Percentiles rank a stretch among this genome's conserved stretches.
These are phyloP conservation scores for Brassica napus DNA, from an alignment of 345 rosid genomes.

Conservation along the genomic window Da-Ae NC_063450.1:26795001-26795500, in stretches of 20 bases:
- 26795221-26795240: constrained; percentile 15
- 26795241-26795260: constrained; percentile 20
- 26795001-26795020: neutral
- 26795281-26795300: neutral
- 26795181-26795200: constrained; percentile 24
- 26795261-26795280: constrained; percentile 5
- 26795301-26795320: neutral
- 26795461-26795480: neutral
- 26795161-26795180: constrained; percentile 31
- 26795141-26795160: constrained; percentile 35
- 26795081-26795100: constrained; percentile 14
- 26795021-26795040: neutral
- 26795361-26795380: neutral
- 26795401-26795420: neutral
- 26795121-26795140: constrained; percentile 34
- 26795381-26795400: neutral
- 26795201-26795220: constrained; percentile 8
- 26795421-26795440: neutral
- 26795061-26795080: constrained; percentile 27
- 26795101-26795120: constrained; percentile 22
- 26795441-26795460: neutral
- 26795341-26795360: neutral
- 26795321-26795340: neutral
- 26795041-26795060: neutral
- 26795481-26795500: neutral